These are phyloP conservation scores for Echinosophora koreensis DNA, from an alignment of 306 rosid species.

Conservation along the genomic window DNA sequence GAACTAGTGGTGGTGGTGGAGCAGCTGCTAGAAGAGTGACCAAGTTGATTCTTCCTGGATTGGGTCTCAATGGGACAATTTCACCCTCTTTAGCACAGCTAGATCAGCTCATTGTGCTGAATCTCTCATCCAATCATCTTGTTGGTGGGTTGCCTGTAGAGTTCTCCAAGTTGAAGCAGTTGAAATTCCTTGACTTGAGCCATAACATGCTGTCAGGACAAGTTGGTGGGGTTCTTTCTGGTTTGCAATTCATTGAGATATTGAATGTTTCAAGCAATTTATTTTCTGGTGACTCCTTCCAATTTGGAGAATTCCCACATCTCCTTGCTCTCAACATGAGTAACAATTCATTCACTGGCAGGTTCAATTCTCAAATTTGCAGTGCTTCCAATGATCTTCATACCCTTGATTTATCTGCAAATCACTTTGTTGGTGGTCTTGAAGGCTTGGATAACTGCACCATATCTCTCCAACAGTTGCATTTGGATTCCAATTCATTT, in stretches of 20 bases:
- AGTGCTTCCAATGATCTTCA: conserved; percentile 58
- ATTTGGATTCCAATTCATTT: conserved; percentile 62
- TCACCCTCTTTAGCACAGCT: conserved; percentile 61
- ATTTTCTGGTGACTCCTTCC: conserved; percentile 53
- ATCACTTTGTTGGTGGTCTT: conserved; percentile 64
- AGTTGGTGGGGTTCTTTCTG: conserved; percentile 56
- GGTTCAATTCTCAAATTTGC: conserved; percentile 64
- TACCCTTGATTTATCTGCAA: conserved; percentile 68
- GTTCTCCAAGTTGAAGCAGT: conserved; percentile 62
- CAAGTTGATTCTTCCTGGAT: conserved; percentile 59
- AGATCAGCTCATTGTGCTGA: conserved; percentile 61
- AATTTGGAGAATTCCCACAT: conserved; percentile 55
- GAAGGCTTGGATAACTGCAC: conserved; percentile 66
- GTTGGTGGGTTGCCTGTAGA: conserved; percentile 67
- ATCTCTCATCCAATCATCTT: conserved; percentile 74
- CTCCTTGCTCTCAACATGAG: conserved; percentile 73
- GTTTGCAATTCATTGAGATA: conserved; percentile 61
- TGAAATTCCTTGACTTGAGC: conserved; percentile 77
- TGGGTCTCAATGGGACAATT: conserved; percentile 72
- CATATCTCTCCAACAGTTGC: conserved; percentile 61
- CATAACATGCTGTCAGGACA: conserved; percentile 67
- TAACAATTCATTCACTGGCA: conserved; percentile 74
- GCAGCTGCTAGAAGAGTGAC: conserved; percentile 61
- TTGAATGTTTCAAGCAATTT: conserved; percentile 75
- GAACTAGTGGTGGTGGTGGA: conserved; percentile 45